phyloP scores from a whole-genome alignment of 1,284 basidiomycete genomes.

The Pseudozyma thailandica region DNA sequence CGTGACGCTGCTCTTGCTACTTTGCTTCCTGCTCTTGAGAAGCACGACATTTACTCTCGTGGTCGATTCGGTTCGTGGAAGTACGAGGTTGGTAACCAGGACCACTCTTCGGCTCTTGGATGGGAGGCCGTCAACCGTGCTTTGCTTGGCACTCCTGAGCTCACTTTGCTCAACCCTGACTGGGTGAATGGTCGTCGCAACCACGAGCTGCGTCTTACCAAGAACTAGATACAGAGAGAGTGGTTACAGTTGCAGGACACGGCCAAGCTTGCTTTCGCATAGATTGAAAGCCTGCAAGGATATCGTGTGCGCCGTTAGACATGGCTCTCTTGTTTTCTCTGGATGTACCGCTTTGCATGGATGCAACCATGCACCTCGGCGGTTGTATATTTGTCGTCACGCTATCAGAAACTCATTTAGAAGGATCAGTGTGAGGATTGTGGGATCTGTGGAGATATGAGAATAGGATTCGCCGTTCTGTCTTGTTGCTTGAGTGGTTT shows the following conservation, averaged over 20 bases:
- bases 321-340: not conserved
- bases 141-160: conserved; percentile 70
- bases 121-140: conserved; percentile 72
- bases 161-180: conserved; percentile 70
- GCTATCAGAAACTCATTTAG: conserved; percentile 13
- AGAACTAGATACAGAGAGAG: not conserved
- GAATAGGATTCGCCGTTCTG: too few species aligned
- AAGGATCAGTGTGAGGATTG: conserved; percentile 2
- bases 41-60: conserved; percentile 70
- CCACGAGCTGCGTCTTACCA: conserved; percentile 68
- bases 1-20: conserved; percentile 70
- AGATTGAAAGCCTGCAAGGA: too few species aligned
- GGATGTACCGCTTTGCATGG: too few species aligned
- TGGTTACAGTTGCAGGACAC: not conserved
- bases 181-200: conserved; percentile 71
- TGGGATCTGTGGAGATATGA: not conserved
- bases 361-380: too few species aligned
- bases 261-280: not conserved
- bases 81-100: conserved; percentile 72
- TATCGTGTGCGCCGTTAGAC: not conserved
- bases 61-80: conserved; percentile 73
- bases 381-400: conserved; percentile 23
- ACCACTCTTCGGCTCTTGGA: conserved; percentile 72
- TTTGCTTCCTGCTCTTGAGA: conserved; percentile 70
- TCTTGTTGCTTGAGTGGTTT: too few species aligned